Conservation (phyloP, 1,284 basidiomycete genomes). For the Cutaneotrichosporon dermatis region DNA sequence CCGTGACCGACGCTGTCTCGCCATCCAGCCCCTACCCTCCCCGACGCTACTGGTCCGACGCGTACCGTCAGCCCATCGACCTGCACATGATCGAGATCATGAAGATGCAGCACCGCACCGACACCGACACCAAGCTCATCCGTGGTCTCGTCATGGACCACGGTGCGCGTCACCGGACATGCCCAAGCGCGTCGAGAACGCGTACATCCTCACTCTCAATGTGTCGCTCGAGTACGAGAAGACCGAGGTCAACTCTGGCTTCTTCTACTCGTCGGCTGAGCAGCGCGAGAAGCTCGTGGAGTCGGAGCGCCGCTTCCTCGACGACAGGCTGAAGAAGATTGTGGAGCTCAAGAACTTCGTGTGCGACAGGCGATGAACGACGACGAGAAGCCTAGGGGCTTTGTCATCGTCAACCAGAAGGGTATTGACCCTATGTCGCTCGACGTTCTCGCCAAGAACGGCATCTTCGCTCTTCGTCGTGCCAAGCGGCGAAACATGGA, state of each 20-base stretch:
- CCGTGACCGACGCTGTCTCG: constrained; percentile 93
- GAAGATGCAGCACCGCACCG: constrained; percentile 99
- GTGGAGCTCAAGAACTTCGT: constrained; percentile 95
- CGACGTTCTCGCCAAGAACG: constrained; percentile 94
- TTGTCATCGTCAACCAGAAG: constrained; percentile 98
- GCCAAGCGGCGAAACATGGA: constrained; percentile 99
- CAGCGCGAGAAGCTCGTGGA: constrained; percentile 99
- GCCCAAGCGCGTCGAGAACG: constrained; percentile 97
- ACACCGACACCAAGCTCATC: constrained; percentile 95
- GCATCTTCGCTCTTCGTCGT: constrained; percentile 87
- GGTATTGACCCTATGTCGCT: constrained; percentile 97
- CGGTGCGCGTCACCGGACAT: constrained; percentile 96
- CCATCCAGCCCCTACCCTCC: constrained; percentile 72
- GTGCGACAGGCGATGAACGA: constrained; percentile 80
- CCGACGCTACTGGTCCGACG: constrained; percentile 58
- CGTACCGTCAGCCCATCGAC: constrained; percentile 85
- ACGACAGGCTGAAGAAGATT: constrained; percentile 93
- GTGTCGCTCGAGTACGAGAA: constrained; percentile 99
- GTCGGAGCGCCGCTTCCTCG: constrained; percentile 89
- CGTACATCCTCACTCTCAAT: constrained; percentile 91
- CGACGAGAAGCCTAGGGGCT: constrained; percentile 64
- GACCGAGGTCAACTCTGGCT: constrained; percentile 99
- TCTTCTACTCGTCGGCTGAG: constrained; percentile 98
- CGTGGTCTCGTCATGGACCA: constrained; percentile 87
- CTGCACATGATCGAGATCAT: constrained; percentile 99